Percentiles rank a stretch among this genome's conserved stretches.
These are phyloP conservation scores for Quercus cerris DNA, from an alignment of 306 rosid genomes.

Conservation along the genomic window DNA sequence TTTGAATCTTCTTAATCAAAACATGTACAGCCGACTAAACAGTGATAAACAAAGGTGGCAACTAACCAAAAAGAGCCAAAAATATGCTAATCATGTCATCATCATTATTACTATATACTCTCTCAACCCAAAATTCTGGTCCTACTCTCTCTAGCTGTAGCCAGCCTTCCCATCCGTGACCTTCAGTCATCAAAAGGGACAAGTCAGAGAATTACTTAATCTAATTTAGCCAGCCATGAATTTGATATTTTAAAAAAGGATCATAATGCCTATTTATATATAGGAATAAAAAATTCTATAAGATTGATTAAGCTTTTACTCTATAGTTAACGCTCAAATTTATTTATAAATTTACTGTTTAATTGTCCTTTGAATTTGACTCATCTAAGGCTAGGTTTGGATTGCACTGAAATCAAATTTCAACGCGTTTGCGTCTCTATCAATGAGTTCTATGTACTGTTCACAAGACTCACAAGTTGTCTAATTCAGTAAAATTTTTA, in stretches of 20 bases:
- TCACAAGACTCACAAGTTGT: accelerated
- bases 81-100: background rate
- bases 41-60: background rate
- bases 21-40: background rate
- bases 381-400: no score
- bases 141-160: background rate
- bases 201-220: background rate
- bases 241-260: no score
- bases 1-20: background rate
- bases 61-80: background rate
- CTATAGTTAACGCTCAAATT: background rate
- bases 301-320: background rate
- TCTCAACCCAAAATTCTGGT: background rate
- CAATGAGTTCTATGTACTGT: accelerated
- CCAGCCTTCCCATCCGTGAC: background rate
- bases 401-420: no score
- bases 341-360: background rate
- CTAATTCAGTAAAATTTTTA: no score
- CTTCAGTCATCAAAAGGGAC: background rate
- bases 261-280: no score
- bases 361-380: background rate
- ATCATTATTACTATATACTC: background rate
- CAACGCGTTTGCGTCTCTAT: accelerated
- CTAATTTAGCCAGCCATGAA: no score
- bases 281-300: background rate